phyloP scores from a whole-genome alignment of 2,329 filamentous ascomycete species.

The Colletotrichum cereale region DNA sequence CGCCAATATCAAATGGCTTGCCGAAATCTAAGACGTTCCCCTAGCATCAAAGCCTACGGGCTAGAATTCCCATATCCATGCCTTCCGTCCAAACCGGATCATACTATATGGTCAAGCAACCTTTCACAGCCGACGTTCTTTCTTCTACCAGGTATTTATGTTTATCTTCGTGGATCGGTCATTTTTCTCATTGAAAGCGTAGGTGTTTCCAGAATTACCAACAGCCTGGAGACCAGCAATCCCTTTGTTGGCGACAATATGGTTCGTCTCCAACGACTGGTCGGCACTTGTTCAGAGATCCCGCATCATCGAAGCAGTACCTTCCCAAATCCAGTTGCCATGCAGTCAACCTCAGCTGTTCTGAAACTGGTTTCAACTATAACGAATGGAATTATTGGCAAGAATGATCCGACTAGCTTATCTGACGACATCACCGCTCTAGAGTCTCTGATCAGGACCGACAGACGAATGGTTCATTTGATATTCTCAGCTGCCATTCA shows the following conservation, averaged over 20 bases:
- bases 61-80: too few species aligned
- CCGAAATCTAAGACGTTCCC: too few species aligned
- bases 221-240: background rate
- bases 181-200: background rate
- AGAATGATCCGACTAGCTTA: accelerated
- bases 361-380: background rate
- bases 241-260: background rate
- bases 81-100: background rate
- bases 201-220: background rate
- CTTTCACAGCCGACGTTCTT: background rate
- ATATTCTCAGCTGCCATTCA: background rate
- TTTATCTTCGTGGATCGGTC: background rate
- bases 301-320: too few species aligned
- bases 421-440: too few species aligned
- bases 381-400: background rate
- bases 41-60: too few species aligned
- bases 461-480: background rate
- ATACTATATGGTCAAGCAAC: background rate
- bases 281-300: background rate
- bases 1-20: background rate
- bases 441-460: background rate
- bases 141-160: background rate
- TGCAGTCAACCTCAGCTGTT: background rate
- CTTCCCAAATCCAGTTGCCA: too few species aligned
- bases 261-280: background rate